These are phyloP conservation scores for Nannizzia gypsea DNA, from an alignment of 2,329 filamentous ascomycete species.

Conservation along the genomic window DNA sequence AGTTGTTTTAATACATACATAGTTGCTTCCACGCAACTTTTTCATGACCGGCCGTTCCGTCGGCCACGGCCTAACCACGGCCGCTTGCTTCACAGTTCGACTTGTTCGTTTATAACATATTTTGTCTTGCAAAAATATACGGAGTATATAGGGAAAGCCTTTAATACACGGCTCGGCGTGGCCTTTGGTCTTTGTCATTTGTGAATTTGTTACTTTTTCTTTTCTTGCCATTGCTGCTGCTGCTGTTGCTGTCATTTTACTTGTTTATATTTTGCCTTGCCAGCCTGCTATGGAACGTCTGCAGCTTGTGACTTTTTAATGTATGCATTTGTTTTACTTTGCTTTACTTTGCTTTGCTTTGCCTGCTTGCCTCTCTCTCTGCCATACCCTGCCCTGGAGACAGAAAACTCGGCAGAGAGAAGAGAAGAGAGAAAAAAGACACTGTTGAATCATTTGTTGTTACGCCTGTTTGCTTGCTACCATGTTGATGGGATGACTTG, in stretches of 20 bases:
- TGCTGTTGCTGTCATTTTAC: neutral
- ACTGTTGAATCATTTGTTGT: neutral
- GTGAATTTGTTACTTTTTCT: neutral
- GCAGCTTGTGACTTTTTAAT: neutral
- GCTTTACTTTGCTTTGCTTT: neutral
- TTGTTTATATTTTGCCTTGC: neutral
- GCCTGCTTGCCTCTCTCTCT: neutral
- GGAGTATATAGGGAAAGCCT: slow-evolving; percentile 1
- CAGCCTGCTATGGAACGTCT: neutral
- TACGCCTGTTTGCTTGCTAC: neutral
- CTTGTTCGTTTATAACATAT: neutral
- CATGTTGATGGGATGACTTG: neutral
- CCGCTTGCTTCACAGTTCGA: neutral
- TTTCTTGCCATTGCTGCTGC: too few species aligned
- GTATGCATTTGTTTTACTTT: neutral
- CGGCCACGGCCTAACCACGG: neutral
- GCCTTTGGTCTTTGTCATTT: neutral
- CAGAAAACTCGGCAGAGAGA: neutral
- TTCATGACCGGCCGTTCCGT: too few species aligned
- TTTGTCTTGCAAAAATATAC: slow-evolving; percentile 1
- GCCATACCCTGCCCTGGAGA: neutral
- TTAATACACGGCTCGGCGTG: neutral
- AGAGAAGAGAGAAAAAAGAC: neutral
- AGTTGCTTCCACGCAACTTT: too few species aligned
- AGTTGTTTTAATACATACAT: neutral